Evolutionary conservation across 352 stramenopile species (phyloP).

Genomic region (Phytophthora citricola): DNA sequence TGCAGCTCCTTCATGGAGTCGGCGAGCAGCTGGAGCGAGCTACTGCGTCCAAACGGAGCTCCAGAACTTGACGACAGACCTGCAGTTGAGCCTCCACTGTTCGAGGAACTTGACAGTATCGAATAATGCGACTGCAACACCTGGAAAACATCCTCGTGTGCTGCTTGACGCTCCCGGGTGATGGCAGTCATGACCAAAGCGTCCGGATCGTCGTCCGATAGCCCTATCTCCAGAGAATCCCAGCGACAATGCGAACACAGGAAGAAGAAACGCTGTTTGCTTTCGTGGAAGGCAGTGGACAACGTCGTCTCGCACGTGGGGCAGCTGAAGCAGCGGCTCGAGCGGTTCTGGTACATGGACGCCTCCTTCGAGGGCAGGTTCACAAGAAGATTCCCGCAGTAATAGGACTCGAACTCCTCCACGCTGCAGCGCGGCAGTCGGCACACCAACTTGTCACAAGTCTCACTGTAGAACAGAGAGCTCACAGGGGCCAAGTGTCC

Average conservation of each 20-base stretch:
- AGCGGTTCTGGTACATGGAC: slow-evolving; percentile 89
- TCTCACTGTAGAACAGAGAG: slow-evolving; percentile 80
- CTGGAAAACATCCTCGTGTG: slow-evolving; percentile 82
- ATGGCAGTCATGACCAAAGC: slow-evolving; percentile 84
- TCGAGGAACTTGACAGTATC: slow-evolving; percentile 21
- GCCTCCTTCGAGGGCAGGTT: slow-evolving; percentile 91
- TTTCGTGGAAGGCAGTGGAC: slow-evolving; percentile 74
- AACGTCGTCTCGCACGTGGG: slow-evolving; percentile 66
- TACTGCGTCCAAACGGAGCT: slow-evolving; percentile 22
- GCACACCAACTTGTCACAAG: slow-evolving; percentile 79
- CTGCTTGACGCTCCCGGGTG: slow-evolving; percentile 73
- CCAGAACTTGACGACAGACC: slow-evolving; percentile 21
- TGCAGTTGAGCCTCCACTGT: neutral
- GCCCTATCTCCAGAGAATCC: slow-evolving; percentile 74
- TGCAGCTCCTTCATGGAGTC: slow-evolving; percentile 83
- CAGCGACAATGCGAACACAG: slow-evolving; percentile 86
- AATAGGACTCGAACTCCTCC: slow-evolving; percentile 91
- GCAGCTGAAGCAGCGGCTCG: slow-evolving; percentile 85
- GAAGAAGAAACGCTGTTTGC: slow-evolving; percentile 74
- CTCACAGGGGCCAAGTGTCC: slow-evolving; percentile 63
- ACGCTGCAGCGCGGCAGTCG: slow-evolving; percentile 71
- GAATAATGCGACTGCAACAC: slow-evolving; percentile 66
- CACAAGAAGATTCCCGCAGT: slow-evolving; percentile 84
- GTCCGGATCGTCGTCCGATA: slow-evolving; percentile 84
- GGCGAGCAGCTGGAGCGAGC: slow-evolving; percentile 56